Evolutionary conservation across 352 stramenopile species (phyloP), one percentile per base, ranked within the genome.

Genomic region (Phytophthora vignae): DNA sequence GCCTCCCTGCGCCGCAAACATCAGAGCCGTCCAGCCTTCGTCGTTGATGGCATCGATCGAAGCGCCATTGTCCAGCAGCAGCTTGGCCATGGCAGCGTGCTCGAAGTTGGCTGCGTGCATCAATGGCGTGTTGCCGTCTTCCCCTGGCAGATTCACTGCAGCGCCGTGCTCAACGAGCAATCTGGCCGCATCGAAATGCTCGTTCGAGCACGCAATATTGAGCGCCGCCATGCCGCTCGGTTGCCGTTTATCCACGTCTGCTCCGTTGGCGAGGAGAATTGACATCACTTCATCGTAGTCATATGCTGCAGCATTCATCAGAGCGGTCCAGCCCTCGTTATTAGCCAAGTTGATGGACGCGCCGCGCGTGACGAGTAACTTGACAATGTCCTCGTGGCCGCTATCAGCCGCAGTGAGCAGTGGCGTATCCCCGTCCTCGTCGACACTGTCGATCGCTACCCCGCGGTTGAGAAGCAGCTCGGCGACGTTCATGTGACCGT

Each of bases 1-100:
- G 19, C 58, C 44, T 22, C 8, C 29, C 12, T 9, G 3, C 2
- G 44, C 25, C 7, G 58, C 58, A 36, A n/a, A 19, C 40, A 22
- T 55, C 6, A 64, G 29, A 9, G 59, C 44, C 31, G 59, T 66
- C 46, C 48, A 49, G 12, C 59, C 59, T 22, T 49, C 21, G 15
- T 66, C 40, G 31, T 66, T 66, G 3, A 6, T 17, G 4, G 21
- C 14, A 4, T 58, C 31, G 12, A 56, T 33, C 21, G 46, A 57
- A 6, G 59, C 59, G 11, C 59, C 29, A 38, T 38, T n/a, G 4
- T 50, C 29, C 29, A 66, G 22, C 0, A 66, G 46, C 7, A 66
- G 25, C n/a, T 49, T 48, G 21, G 44, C 14, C 19, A 66, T 22
- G 3, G 11, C 21, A 31, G 46, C 10, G 19, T 53, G n/a, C n/a